Conservation (phyloP, 1,139 yeast species). For the Blastobotrys illinoisensis region DNA sequence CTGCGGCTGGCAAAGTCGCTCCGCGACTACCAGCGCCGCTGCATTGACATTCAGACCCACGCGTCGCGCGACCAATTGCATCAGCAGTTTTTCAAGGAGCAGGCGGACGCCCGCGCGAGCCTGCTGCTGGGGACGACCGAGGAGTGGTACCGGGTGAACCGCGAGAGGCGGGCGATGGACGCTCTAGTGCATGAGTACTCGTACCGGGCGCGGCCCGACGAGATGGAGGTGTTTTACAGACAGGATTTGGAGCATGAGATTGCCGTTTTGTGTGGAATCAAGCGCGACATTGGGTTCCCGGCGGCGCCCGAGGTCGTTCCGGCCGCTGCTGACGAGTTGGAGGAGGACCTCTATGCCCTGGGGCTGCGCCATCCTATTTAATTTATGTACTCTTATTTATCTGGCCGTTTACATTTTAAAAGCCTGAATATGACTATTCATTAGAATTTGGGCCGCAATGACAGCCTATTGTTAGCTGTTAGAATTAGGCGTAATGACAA, state of each 20-base stretch:
- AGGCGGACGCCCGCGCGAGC: slow-evolving; percentile 60
- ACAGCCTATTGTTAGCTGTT: no score
- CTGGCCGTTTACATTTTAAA: no score
- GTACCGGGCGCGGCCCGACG: slow-evolving; percentile 22
- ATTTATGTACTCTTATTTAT: background rate
- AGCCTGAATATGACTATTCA: no score
- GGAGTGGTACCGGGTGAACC: slow-evolving; percentile 87
- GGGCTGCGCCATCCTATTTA: slow-evolving; percentile 17
- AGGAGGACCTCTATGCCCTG: slow-evolving; percentile 27
- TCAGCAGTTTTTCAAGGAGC: slow-evolving; percentile 70
- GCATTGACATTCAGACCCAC: slow-evolving; percentile 73
- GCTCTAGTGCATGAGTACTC: slow-evolving; percentile 51
- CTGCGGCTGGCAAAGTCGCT: slow-evolving; percentile 61
- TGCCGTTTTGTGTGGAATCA: slow-evolving; percentile 51
- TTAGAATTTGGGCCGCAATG: no score
- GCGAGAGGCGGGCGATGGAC: slow-evolving; percentile 83
- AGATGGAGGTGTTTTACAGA: slow-evolving; percentile 24
- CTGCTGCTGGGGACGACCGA: slow-evolving; percentile 73
- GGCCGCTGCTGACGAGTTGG: slow-evolving; percentile 37
- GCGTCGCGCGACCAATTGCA: slow-evolving; percentile 79
- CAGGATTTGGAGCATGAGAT: slow-evolving; percentile 52
- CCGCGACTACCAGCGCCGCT: slow-evolving; percentile 65
- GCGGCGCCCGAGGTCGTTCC: slow-evolving; percentile 49
- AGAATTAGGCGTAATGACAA: no score
- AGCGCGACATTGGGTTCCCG: slow-evolving; percentile 58